A percentile compares a stretch with the other conserved stretches of the same genome.
phyloP scores from a whole-genome alignment of 768 basidiomycete species.

The Leccinum variicolor region DNA sequence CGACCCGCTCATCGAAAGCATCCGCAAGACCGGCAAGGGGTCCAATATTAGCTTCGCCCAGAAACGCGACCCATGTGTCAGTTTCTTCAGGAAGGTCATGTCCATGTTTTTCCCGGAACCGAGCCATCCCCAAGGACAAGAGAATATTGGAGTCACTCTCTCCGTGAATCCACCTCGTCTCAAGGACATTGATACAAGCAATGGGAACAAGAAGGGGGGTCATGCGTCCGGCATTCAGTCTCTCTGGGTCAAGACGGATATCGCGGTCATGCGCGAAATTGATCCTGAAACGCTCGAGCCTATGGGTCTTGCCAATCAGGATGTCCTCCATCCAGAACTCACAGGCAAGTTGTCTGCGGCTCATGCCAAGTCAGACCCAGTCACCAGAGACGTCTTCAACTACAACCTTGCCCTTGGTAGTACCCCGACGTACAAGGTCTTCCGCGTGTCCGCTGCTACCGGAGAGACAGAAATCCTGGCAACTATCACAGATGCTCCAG shows the following conservation, averaged over 20 bases:
- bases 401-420: slow-evolving; percentile 31
- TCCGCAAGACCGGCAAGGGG: slow-evolving; percentile 24
- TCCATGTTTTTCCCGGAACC: slow-evolving; percentile 25
- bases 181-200: slow-evolving; percentile 19
- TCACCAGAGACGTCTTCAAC: slow-evolving; percentile 36
- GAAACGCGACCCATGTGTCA: slow-evolving; percentile 32
- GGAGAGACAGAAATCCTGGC: slow-evolving; percentile 34
- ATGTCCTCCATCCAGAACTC: slow-evolving; percentile 30
- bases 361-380: slow-evolving; percentile 36
- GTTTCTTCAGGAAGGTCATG: slow-evolving; percentile 32
- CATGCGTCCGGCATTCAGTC: slow-evolving; percentile 26
- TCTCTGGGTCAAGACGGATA: slow-evolving; percentile 34
- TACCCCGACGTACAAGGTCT: slow-evolving; percentile 30
- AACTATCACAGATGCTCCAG: slow-evolving; percentile 35
- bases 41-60: slow-evolving; percentile 23
- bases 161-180: slow-evolving; percentile 30
- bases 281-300: slow-evolving; percentile 38
- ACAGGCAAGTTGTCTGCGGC: slow-evolving; percentile 33
- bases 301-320: slow-evolving; percentile 28
- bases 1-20: slow-evolving; percentile 27
- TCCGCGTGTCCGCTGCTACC: slow-evolving; percentile 31
- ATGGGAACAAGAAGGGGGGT: slow-evolving; percentile 17
- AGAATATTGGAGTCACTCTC: slow-evolving; percentile 28
- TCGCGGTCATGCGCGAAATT: slow-evolving; percentile 27
- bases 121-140: neutral